phyloP scores from a whole-genome alignment of 352 stramenopile species.

The Globisporangium rhizosaccharum region DNA sequence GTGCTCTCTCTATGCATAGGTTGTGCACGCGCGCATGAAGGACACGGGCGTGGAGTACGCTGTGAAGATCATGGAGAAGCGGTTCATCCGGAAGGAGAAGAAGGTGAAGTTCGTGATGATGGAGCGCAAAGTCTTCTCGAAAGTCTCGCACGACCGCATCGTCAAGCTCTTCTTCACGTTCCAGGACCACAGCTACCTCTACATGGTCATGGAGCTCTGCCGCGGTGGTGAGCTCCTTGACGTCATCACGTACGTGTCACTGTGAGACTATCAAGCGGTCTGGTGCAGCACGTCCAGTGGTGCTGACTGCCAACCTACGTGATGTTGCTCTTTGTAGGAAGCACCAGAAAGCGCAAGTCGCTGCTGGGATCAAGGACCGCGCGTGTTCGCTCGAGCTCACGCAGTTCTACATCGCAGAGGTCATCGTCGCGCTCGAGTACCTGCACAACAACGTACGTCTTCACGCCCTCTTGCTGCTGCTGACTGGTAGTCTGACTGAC shows the following conservation, averaged over 20 bases:
- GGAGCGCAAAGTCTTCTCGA: conserved; percentile 89
- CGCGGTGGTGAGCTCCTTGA: conserved; percentile 82
- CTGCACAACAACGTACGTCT: conserved; percentile 78
- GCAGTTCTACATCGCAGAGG: conserved; percentile 93
- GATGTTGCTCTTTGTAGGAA: conserved; percentile 30
- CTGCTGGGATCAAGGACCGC: conserved; percentile 46
- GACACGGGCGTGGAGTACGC: conserved; percentile 81
- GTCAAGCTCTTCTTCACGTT: conserved; percentile 91
- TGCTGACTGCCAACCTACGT: neutral
- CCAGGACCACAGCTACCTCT: conserved; percentile 85
- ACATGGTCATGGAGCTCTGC: conserved; percentile 90
- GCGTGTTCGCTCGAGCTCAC: conserved; percentile 81
- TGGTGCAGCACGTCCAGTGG: neutral
- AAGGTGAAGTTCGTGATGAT: conserved; percentile 91
- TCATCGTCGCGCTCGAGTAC: conserved; percentile 92
- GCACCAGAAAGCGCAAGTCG: conserved; percentile 62
- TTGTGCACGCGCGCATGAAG: conserved; percentile 88
- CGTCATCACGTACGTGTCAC: conserved; percentile 69
- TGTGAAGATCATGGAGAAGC: conserved; percentile 91
- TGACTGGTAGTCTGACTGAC: neutral
- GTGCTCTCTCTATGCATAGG: conserved; percentile 15
- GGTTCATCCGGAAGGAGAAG: conserved; percentile 89
- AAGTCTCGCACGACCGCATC: conserved; percentile 82
- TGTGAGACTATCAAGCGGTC: neutral
- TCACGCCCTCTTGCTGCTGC: neutral